Evolutionary conservation across 306 rosid genomes (phyloP).

Genomic region (Glycyrrhiza uralensis): DNA sequence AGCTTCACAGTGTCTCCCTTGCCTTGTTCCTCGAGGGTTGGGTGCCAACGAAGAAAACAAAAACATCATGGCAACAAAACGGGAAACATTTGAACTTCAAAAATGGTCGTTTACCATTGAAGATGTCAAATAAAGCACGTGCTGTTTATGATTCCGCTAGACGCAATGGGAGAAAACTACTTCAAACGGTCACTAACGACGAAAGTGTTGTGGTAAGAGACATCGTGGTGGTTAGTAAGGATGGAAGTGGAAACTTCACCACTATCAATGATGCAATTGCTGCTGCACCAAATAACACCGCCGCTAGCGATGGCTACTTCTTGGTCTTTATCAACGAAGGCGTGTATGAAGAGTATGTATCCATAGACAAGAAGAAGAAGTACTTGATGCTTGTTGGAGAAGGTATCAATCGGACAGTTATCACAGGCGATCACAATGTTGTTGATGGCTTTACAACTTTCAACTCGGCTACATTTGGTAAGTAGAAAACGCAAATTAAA

Average conservation of each 20-base stretch:
- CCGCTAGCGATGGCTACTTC: constrained; percentile 46
- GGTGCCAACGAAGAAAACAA: constrained; percentile 50
- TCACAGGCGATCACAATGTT: constrained; percentile 70
- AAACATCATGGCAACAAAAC: constrained; percentile 33
- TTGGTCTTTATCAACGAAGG: constrained; percentile 53
- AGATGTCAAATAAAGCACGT: constrained; percentile 44
- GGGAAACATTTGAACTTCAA: constrained; percentile 35
- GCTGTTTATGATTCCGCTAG: constrained; percentile 48
- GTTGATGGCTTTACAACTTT: constrained; percentile 72
- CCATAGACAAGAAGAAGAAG: constrained; percentile 54
- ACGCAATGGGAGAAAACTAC: constrained; percentile 46
- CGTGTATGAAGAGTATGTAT: constrained; percentile 72
- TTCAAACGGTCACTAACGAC: background rate
- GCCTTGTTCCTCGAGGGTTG: constrained; percentile 60
- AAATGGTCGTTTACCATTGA: constrained; percentile 54
- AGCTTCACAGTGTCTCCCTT: constrained; percentile 61
- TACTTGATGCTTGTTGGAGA: constrained; percentile 77
- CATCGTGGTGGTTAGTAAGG: constrained; percentile 56
- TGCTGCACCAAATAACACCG: constrained; percentile 65
- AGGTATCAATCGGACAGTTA: constrained; percentile 61
- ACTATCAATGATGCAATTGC: constrained; percentile 61
- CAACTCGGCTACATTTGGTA: constrained; percentile 79
- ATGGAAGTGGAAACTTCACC: constrained; percentile 66
- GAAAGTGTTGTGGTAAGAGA: constrained; percentile 42
- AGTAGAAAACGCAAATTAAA: too few species aligned